phyloP scores from a whole-genome alignment of 768 basidiomycete genomes.

The Daedalea quercina region DNA sequence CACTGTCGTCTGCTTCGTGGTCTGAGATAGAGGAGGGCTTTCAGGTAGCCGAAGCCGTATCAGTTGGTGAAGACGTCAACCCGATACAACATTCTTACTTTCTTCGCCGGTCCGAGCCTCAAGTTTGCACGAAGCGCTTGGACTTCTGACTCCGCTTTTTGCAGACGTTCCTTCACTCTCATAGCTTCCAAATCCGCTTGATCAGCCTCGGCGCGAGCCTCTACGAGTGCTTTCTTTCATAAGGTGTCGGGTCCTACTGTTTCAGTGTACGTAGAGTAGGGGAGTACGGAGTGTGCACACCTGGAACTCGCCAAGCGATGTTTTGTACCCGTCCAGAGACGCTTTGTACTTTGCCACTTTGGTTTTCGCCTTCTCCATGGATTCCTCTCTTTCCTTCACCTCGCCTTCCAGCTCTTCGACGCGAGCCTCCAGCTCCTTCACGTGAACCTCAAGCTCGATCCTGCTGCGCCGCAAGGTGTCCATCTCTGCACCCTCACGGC shows the following conservation, averaged over 20 bases:
- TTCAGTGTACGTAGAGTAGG: neutral
- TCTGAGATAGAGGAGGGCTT: no score
- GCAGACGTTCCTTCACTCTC: conserved; percentile 14
- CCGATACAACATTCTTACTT: neutral
- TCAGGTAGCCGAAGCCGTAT: no score
- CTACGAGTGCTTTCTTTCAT: conserved; percentile 30
- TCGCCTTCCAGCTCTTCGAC: conserved; percentile 25
- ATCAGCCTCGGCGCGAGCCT: conserved; percentile 33
- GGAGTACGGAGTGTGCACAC: conserved; percentile 3
- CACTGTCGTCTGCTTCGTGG: no score
- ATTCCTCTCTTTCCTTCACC: conserved; percentile 19
- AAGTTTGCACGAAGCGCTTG: conserved; percentile 39
- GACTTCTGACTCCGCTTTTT: conserved; percentile 32
- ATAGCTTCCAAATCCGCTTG: conserved; percentile 24
- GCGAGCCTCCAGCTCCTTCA: conserved; percentile 37
- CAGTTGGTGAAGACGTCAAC: no score
- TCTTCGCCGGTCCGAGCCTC: conserved; percentile 14
- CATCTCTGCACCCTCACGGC: conserved; percentile 51
- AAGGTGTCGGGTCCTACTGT: neutral
- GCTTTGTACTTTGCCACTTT: conserved; percentile 22
- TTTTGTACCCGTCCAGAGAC: conserved; percentile 7
- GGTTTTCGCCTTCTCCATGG: conserved; percentile 28
- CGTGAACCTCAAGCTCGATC: conserved; percentile 48
- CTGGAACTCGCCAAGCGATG: conserved; percentile 14
- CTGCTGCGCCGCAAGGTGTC: conserved; percentile 49